Percentiles rank a stretch among this genome's conserved stretches.
phyloP scores from a whole-genome alignment of 139 green algal species.

The Tetradesmus obliquus region DNA sequence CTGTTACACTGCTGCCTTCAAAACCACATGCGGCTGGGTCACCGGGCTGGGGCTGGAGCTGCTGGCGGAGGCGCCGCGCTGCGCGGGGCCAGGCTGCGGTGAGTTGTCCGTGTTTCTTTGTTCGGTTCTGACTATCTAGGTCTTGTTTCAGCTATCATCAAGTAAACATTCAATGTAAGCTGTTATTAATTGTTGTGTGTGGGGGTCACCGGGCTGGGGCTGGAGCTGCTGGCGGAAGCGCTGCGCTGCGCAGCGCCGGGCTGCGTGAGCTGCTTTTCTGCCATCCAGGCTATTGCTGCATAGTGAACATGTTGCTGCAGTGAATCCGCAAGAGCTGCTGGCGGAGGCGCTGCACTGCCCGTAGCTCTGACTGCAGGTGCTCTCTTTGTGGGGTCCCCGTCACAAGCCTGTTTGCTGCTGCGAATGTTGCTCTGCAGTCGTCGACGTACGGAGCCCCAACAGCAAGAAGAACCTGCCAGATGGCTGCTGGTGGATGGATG shows the following conservation, averaged over 20 bases:
- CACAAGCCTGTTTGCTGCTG: neutral
- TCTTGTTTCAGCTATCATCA: too few relatives aligned
- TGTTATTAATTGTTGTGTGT: constrained; percentile 36
- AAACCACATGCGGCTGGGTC: constrained; percentile 72
- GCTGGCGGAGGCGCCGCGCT: constrained; percentile 62
- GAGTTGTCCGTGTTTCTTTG: neutral
- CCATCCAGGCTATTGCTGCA: too few relatives aligned
- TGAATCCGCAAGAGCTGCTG: neutral
- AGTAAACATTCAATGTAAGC: too few relatives aligned
- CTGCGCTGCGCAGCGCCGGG: constrained; percentile 57
- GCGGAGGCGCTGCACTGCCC: constrained; percentile 54
- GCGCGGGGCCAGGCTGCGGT: constrained; percentile 66
- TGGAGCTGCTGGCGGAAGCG: constrained; percentile 75
- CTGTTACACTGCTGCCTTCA: too few relatives aligned
- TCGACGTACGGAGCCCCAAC: constrained; percentile 55
- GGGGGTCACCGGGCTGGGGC: constrained; percentile 86
- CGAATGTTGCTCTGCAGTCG: neutral
- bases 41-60: constrained; percentile 86
- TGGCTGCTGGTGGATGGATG: constrained; percentile 33
- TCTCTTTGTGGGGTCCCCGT: too few relatives aligned
- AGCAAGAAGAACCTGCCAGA: constrained; percentile 71
- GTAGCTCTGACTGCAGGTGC: too few relatives aligned
- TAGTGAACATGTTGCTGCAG: too few relatives aligned
- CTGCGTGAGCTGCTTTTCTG: constrained; percentile 42
- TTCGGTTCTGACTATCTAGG: too few relatives aligned